A percentile compares a stretch with the other conserved stretches of the same genome.
Conservation (phyloP, 2,329 filamentous ascomycete species). For the Penicillium frequentans region DNA sequence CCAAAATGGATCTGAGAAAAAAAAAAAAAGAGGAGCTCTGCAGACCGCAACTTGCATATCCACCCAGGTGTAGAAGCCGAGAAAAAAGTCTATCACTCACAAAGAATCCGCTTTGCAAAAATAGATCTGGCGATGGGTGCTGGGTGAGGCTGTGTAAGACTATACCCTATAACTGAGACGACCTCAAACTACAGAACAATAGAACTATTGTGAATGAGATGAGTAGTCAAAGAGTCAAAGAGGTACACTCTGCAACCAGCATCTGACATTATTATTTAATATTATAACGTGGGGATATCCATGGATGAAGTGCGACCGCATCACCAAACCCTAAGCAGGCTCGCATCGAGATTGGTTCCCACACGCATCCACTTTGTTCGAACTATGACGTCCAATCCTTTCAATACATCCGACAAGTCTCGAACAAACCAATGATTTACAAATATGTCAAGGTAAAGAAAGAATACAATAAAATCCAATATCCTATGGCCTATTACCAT, state of each 20-base stretch:
- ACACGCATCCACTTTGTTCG: neutral
- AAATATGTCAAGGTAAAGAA: neutral
- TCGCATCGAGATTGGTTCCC: conserved; percentile 12
- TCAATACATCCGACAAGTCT: neutral
- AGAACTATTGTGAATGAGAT: neutral
- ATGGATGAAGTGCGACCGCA: conserved; percentile 9
- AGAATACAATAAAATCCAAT: neutral
- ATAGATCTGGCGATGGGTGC: conserved; percentile 1
- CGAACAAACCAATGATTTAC: neutral
- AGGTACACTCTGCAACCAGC: neutral
- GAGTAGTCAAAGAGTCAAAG: neutral
- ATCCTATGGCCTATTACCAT: conserved; percentile 10
- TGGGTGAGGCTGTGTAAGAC: neutral
- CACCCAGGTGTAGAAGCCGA: neutral
- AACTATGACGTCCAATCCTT: conserved; percentile 10
- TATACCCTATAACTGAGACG: neutral
- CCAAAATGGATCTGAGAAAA: conserved; percentile 14
- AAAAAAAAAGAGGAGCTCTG: conserved; percentile 11
- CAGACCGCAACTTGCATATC: conserved; percentile 29
- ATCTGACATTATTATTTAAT: neutral
- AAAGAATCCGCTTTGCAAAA: conserved; percentile 4
- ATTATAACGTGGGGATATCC: neutral
- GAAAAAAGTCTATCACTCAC: conserved; percentile 2
- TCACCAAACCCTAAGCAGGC: conserved; percentile 16
- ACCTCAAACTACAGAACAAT: neutral